Evolutionary conservation across 805 yeast species (phyloP).

Genomic region (Candida sithepensis): DNA sequence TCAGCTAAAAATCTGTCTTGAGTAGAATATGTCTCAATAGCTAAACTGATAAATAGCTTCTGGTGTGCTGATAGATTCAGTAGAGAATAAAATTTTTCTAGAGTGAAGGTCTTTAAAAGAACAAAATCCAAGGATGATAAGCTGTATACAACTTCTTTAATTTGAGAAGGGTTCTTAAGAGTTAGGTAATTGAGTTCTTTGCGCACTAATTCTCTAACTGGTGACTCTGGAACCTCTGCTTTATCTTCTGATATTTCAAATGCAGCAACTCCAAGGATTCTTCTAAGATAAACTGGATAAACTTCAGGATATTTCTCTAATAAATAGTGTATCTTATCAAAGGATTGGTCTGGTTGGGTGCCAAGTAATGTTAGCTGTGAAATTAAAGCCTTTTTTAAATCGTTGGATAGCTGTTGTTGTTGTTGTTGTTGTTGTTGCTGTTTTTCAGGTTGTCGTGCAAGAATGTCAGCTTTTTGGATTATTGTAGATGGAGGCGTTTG

Average conservation of each 20-base stretch:
- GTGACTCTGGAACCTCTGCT: slow-evolving; percentile 19
- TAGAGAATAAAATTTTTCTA: slow-evolving; percentile 32
- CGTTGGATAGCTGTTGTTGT: slow-evolving; percentile 9
- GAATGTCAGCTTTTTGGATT: neutral
- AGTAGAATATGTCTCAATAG: slow-evolving; percentile 21
- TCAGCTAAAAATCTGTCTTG: slow-evolving; percentile 15
- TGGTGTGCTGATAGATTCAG: slow-evolving; percentile 24
- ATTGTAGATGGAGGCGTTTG: slow-evolving; percentile 17
- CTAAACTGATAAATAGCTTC: slow-evolving; percentile 23
- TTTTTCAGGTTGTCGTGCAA: neutral
- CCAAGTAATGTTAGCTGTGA: slow-evolving; percentile 52
- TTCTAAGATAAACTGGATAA: slow-evolving; percentile 30
- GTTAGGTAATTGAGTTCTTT: slow-evolving; percentile 25
- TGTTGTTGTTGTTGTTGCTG: slow-evolving; percentile 2
- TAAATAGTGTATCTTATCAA: slow-evolving; percentile 45
- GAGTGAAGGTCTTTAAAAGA: slow-evolving; percentile 25
- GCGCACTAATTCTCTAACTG: slow-evolving; percentile 18
- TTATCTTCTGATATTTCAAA: slow-evolving; percentile 19
- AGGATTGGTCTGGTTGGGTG: slow-evolving; percentile 37
- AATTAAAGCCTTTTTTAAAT: slow-evolving; percentile 32
- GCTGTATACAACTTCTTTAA: slow-evolving; percentile 12
- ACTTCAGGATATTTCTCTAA: slow-evolving; percentile 35
- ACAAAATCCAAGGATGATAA: slow-evolving; percentile 24
- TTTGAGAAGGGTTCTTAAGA: slow-evolving; percentile 12
- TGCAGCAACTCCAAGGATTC: slow-evolving; percentile 28